Percentiles rank a stretch among this genome's conserved stretches.
phyloP scores from a whole-genome alignment of 805 yeast genomes.

The Kluyveromyces dobzhanskii region DNA sequence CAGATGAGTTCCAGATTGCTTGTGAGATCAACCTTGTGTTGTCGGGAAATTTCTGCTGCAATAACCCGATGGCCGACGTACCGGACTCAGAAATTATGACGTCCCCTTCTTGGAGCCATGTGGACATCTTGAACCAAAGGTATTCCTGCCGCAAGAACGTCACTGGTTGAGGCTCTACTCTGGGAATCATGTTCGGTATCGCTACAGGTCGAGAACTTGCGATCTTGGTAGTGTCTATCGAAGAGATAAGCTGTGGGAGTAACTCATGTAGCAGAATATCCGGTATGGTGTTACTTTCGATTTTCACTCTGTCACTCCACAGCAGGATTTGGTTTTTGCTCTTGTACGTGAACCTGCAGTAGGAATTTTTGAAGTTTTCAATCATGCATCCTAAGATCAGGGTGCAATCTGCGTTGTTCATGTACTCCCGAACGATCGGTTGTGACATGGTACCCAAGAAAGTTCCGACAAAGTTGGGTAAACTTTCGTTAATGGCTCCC shows the following conservation, averaged over 20 bases:
- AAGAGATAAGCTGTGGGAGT: conserved; percentile 20
- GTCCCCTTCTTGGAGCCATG: conserved; percentile 49
- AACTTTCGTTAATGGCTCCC: conserved; percentile 51
- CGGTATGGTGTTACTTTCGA: conserved; percentile 43
- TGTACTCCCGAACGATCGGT: conserved; percentile 38
- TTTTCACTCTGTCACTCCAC: conserved; percentile 47
- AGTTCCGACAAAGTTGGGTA: conserved; percentile 50
- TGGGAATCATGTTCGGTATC: conserved; percentile 21
- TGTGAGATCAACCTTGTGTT: conserved; percentile 47
- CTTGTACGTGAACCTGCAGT: conserved; percentile 44
- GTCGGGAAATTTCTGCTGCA: conserved; percentile 48
- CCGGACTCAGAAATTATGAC: conserved; percentile 57
- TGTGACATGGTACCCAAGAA: conserved; percentile 52
- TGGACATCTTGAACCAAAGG: conserved; percentile 44
- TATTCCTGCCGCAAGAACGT: conserved; percentile 33
- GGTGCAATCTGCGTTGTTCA: conserved; percentile 51
- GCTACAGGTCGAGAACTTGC: conserved; percentile 7
- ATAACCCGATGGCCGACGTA: conserved; percentile 54
- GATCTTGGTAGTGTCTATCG: conserved; percentile 25
- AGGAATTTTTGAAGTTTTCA: conserved; percentile 53
- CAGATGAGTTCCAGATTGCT: conserved; percentile 59
- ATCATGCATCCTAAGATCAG: conserved; percentile 53
- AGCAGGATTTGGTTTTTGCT: conserved; percentile 47
- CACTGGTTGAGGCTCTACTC: conserved; percentile 13
- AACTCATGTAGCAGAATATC: conserved; percentile 45